phyloP scores from a whole-genome alignment of 2,329 filamentous ascomycete species.

The Gaeumannomyces sp. region DNA sequence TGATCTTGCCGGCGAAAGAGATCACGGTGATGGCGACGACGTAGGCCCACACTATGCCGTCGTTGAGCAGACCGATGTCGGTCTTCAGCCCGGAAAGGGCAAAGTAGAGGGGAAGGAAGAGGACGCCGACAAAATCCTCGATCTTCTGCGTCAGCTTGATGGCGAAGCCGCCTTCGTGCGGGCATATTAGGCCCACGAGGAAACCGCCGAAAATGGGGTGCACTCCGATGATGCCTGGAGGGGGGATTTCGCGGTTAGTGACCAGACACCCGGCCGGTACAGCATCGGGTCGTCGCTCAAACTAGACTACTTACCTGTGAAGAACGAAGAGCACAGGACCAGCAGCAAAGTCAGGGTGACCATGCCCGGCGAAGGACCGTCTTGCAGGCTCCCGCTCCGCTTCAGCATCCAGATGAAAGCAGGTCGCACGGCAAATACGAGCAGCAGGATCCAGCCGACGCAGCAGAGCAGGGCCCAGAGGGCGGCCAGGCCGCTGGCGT shows the following conservation, averaged over 20 bases:
- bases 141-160: slow-evolving; percentile 92
- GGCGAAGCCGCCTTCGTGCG: slow-evolving; percentile 82
- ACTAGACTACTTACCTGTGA: slow-evolving; percentile 46
- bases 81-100: slow-evolving; percentile 86
- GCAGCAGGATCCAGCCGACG: slow-evolving; percentile 68
- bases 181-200: slow-evolving; percentile 80
- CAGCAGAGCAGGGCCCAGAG: slow-evolving; percentile 77
- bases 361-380: slow-evolving; percentile 80
- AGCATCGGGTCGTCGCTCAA: background rate
- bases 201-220: slow-evolving; percentile 95
- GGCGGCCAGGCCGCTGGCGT: slow-evolving; percentile 72
- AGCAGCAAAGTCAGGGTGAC: slow-evolving; percentile 78
- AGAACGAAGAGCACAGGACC: slow-evolving; percentile 73
- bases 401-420: slow-evolving; percentile 68
- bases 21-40: slow-evolving; percentile 75
- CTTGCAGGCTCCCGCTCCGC: slow-evolving; percentile 70
- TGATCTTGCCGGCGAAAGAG: slow-evolving; percentile 79
- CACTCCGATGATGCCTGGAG: slow-evolving; percentile 69
- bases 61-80: slow-evolving; percentile 75
- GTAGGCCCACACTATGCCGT: slow-evolving; percentile 82
- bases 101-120: slow-evolving; percentile 90
- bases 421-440: slow-evolving; percentile 67
- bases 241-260: background rate
- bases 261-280: background rate
- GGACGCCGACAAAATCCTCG: slow-evolving; percentile 77